Evolutionary conservation across 768 basidiomycete genomes (phyloP).

Genomic region (Termitomyces sp.): DNA sequence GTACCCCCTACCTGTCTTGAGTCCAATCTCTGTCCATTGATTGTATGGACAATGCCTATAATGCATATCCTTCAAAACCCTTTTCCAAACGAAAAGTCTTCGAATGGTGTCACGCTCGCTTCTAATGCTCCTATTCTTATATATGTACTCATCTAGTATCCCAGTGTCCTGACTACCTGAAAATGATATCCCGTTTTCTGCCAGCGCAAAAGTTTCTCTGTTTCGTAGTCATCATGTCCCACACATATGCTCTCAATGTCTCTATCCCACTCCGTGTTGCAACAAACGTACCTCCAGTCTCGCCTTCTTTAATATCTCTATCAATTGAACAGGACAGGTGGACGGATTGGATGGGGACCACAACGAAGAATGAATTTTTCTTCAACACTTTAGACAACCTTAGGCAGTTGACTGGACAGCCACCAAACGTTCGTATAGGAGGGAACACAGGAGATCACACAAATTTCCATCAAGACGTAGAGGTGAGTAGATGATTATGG

Average conservation of each 20-base stretch:
- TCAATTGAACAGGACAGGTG: conserved; percentile 70
- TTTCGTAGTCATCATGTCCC: not conserved
- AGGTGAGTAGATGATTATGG: not conserved
- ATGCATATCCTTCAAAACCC: too few species aligned
- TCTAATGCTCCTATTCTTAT: too few species aligned
- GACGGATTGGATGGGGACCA: conserved; percentile 58
- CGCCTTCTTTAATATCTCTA: conserved; percentile 49
- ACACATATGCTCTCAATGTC: conserved; percentile 21
- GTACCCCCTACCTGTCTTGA: too few species aligned
- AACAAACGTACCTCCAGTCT: conserved; percentile 27
- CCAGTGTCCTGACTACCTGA: not conserved
- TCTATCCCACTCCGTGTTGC: conserved; percentile 35
- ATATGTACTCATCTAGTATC: too few species aligned
- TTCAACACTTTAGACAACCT: conserved; percentile 55
- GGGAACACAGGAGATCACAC: conserved; percentile 57
- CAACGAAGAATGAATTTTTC: conserved; percentile 49
- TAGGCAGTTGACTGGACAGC: conserved; percentile 39
- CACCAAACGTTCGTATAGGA: conserved; percentile 54
- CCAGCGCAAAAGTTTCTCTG: not conserved
- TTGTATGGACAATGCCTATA: too few species aligned
- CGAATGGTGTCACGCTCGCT: too few species aligned
- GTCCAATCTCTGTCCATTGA: too few species aligned
- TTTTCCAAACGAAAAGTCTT: too few species aligned
- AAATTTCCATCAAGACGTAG: conserved; percentile 26
- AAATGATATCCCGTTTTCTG: not conserved